Evolutionary conservation across 305 asterid genomes (phyloP), one percentile per base, ranked within the genome.

Genomic region (Ajuga reptans): DNA sequence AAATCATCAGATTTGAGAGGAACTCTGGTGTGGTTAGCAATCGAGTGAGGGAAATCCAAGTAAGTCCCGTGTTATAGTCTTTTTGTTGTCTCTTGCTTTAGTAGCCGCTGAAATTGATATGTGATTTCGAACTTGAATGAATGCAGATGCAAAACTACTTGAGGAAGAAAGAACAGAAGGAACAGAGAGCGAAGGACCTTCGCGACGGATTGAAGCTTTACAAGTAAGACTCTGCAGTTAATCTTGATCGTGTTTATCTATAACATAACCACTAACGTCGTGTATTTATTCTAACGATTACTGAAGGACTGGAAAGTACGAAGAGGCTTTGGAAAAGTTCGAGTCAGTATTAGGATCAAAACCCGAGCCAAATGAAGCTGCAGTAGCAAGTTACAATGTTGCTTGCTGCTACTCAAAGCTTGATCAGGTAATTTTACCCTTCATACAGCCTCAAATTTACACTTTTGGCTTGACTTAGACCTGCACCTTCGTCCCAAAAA

Each of bases 341-440:
- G 98, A 92, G 86, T 90, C 95, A 0, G 94, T 88, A 33, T 76
- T 92, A 74, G 98, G 98, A 71, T 88, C 93, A 64, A 83, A 82
- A 80, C 98, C 98, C 5, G 89, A 84, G 31, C 72, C 81, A 21
- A 71, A 79, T 36, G 98, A 90, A 82, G 78, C 93, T 73, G 80
- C 94, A 7, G 84, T 90, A 39, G 94, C 98, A 34, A 87, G 88
- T 81, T 92, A 92, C 84, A 92, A 92, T 52, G 97, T 90, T 16
- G 95, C 97, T 4, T 92, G 98, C 79, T 90, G 96, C 79, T 92
- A 92, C 81, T 85, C 96, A 4, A 88, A 92, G 84, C 96, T 90
- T 75, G 78, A 88, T 81, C 93, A 80, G 93, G 98, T 90, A 77
- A 50, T 37, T 11, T n/a, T 6, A 34, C 15, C 6, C 27, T 21